Base-by-base conservation (phyloP, 1,284 basidiomycete species). In the Ceratobasidium theobromae region DNA sequence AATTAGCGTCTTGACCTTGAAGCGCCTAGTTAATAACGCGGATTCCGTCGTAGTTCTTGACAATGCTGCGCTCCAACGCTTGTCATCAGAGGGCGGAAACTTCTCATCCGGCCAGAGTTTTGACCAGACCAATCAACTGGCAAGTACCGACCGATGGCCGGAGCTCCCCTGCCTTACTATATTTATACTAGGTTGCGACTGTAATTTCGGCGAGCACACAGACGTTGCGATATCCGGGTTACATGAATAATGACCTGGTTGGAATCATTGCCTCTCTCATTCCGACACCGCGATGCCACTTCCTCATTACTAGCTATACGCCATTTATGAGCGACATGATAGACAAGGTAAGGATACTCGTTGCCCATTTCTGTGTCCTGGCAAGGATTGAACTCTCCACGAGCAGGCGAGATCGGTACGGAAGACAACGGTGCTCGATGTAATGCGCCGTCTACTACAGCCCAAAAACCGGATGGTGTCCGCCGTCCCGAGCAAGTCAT, bases 241-340 rank as follows among this genome's bases (percentile, higher is more conserved):
- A 99, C 78, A 99, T 98, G 96, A 99, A 99, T 82, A 99, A 99
- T 73, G 96, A 99, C 75, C 86, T 98, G 33, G 94, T 98, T 70
- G 94, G 95, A 27, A 98, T 99, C 72, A 91, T 99, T 67, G 95
- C 97, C 1, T 95, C 93, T 12, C 84, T 99, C 60, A 98, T 99
- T 71, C 97, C 97, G 1, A 99, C 97, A 9, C 96, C 97, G n/a
- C 84, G 96, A 60, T 98, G 95, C 73, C 97, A 99, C 78, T 99
- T 99, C 83, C 84, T 99, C 67, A 98, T 96, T 91, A 99, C 97
- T n/a, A 95, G 93, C 16, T 99, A 99, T 74, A 99, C 97, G 3
- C 96, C 97, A 0, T 99, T 99, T 77, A 98, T 95, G 1, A 92
- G 91, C 69, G 96, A 98, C 77, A 88, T 93, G 73, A 92, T 96